Base-by-base conservation (phyloP, 2,329 filamentous ascomycete genomes). In the Helicocarpus griseus region DNA sequence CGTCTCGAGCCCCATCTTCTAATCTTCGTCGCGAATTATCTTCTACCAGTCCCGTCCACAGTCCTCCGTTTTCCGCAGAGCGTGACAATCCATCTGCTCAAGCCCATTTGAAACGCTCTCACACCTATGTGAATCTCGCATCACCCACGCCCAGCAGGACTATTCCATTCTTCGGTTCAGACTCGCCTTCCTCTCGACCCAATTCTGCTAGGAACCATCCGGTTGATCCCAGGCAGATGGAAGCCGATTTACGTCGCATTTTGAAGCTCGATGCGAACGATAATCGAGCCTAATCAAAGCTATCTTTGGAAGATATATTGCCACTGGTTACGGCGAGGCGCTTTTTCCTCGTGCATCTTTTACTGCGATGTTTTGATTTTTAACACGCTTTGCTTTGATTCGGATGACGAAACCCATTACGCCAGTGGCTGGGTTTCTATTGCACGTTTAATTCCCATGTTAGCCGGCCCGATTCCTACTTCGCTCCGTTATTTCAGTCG, bases 241-340 rank as follows among this genome's bases (percentile, higher is more conserved):
- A 75, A 57, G 72, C 75, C 60, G 71, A 75, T 60, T 59, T 76
- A 49, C 68, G 72, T 28, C 65, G 71, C 28, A 72, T 75, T 29
- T 56, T 76, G 60, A 75, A 75, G 52, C 62, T 76, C 50, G 66
- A 70, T 59, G 61, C 61, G 36, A 56, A 60, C 29, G 51, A 62
- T 22, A 58, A 61, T 21, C 59, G 67, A 47, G 19, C 4, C 5
- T 24, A 22, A 4, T 39, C 17, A 17, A n/a, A 5, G 9, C 9
- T 47, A 35, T 35, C 21, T 5, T 6, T 47, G 19, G 29, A 47
- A 3, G 3, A n/a, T n/a, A 14, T 29, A 7, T 29, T 11, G 17
- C n/a, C 41, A 9, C 28, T 29, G n/a, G 29, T 44, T 29, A 17
- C 22, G 29, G 19, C 14, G 21, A 28, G 4, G 2, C 7, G 2